Base-by-base conservation (phyloP, 1,284 basidiomycete genomes). In the Heterobasidion parviporum region DNA sequence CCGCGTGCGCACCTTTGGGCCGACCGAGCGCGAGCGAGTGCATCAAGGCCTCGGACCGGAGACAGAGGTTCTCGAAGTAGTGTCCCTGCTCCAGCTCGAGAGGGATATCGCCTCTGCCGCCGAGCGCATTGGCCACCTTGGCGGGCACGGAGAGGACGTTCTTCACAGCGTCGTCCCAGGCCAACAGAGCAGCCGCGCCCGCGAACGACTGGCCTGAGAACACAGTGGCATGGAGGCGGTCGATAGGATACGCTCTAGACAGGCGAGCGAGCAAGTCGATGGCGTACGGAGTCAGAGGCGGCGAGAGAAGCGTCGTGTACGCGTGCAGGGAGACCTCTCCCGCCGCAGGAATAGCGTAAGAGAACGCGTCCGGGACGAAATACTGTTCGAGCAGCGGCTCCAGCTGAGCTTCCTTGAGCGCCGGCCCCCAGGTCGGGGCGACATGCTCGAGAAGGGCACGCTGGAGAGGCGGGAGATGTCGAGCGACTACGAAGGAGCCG, bases 131-230 rank as follows among this genome's bases (percentile, higher is more conserved):
- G 14, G 87, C 83, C 12, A 87, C 78, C 65, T 81, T 88, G 10
- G 70, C 70, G 33, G 89, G 87, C 5, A 91, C 69, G 9, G 79
- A 73, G 48, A 81, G 70, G 9, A 84, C 57, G 59, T 79, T 76
- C n/a, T 77, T 78, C 18, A 91, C 77, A 61, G 75, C 81, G 60
- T 87, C 83, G 60, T 87, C 85, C 90, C 90, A 93, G 55, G 69
- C 61, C 41, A 78, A 59, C 38, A 67, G 65, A 68, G 66, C 59
- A 70, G 71, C 52, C 62, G 61, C 53, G 66, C 58, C 8, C 57
- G 53, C 38, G 50, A 16, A 8, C 18, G 44, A 26, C 16, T 47
- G 43, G 53, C 54, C 59, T 9, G 63, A 61, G 64, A 80, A 81
- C 2, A 85, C 63, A 16, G 77, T 71, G 16, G 68, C 63, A 65